phyloP scores from a whole-genome alignment of 2,329 filamentous ascomycete genomes.

The Amylocarpus encephaloides region DNA sequence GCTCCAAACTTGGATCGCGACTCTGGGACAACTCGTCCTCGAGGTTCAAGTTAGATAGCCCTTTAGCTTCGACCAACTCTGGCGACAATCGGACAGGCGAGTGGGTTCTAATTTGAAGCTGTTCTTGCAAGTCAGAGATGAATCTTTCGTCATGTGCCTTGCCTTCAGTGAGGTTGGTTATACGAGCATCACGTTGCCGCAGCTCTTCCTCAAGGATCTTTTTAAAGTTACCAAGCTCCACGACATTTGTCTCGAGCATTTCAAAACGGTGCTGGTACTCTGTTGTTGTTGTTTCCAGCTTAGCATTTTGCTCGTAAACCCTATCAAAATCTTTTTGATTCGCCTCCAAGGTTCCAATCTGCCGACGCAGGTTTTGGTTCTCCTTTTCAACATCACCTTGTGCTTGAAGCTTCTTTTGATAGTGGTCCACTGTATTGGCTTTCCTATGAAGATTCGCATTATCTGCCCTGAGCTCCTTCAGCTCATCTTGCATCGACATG shows the following conservation, averaged over 20 bases:
- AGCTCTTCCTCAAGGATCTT: constrained; percentile 42
- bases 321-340: constrained; percentile 35
- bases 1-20: constrained; percentile 36
- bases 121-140: constrained; percentile 51
- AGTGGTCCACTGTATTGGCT: constrained; percentile 56
- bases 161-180: constrained; percentile 32
- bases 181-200: constrained; percentile 18
- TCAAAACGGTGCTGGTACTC: constrained; percentile 35
- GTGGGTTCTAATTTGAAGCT: constrained; percentile 27
- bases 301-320: constrained; percentile 25
- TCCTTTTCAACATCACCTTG: constrained; percentile 50
- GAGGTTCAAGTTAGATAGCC: constrained; percentile 37
- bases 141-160: constrained; percentile 40
- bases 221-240: constrained; percentile 37
- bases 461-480: constrained; percentile 52
- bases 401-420: constrained; percentile 56
- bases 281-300: constrained; percentile 32
- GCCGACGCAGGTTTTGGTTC: constrained; percentile 48
- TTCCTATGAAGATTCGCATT: constrained; percentile 54
- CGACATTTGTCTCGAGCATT: constrained; percentile 29
- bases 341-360: constrained; percentile 47
- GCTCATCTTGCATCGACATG: constrained; percentile 51
- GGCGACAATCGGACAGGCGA: constrained; percentile 13
- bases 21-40: constrained; percentile 51
- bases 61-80: constrained; percentile 13